Base-by-base conservation (phyloP, 495 filamentous ascomycete genomes). In the Tuber borchii region DNA sequence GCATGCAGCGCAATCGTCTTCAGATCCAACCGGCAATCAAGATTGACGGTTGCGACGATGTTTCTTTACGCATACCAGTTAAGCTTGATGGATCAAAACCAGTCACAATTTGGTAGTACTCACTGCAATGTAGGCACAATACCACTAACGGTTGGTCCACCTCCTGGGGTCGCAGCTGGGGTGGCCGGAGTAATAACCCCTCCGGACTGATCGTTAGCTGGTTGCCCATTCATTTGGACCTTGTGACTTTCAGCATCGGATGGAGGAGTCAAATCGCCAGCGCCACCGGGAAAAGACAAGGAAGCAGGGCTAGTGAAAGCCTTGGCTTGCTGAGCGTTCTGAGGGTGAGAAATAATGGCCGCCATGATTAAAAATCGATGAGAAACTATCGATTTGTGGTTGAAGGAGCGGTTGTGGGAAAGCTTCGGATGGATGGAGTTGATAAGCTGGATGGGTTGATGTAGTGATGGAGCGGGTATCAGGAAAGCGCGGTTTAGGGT, bases 1-100 rank as follows among this genome's bases (percentile, higher is more conserved):
- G 95, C 95, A 86, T 99, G 95, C 81, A 99, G 88, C 76, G 95
- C 95, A 84, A 99, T 99, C 84, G 95, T 99, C 92, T 99, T 99
- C 77, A 99, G 88, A 84, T 99, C 95, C 86, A 99, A 87, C 77
- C 95, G 93, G 85, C 95, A 97, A 88, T 97, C 94, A 83, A 99
- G 90, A 85, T 98, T 98, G 88, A 99, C 95, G 79, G 95, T 99
- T 75, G 95, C 94, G 86, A 99, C 95, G 87, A 99, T 97, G 90
- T 99, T 99, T 91, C 94, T 97, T 93, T 84, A 87, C 79, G 84
- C 85, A 86, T 84, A 84, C 85, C 85, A 86, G 86, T 88, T 93
- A 87, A 93, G 90, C 86, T 86, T 87, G 87, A 70, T 31, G 76
- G 68, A 78, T 71, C 76, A 71, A 77, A 79, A 45, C 72, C 34